Conservation (phyloP, 169 alveolate species). For the Besnoitia besnoiti region DNA sequence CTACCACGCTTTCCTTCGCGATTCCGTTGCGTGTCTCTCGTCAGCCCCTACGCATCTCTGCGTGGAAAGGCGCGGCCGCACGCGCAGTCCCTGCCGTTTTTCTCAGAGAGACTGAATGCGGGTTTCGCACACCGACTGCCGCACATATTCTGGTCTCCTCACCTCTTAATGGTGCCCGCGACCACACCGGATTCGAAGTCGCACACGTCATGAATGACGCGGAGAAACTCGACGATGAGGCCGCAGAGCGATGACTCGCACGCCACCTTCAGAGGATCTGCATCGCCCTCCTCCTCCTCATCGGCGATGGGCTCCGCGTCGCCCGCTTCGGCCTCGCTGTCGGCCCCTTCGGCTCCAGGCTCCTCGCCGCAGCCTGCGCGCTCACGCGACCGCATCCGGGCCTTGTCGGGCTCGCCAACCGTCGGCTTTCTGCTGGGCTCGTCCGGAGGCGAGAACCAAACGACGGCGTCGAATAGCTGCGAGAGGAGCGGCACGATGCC, state of each 20-base stretch:
- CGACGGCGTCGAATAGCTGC: not conserved
- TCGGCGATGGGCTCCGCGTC: not conserved
- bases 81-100: no score
- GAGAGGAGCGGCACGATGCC: constrained; percentile 40
- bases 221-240: constrained; percentile 36
- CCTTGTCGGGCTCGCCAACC: not conserved
- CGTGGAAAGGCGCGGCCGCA: no score
- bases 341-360: not conserved
- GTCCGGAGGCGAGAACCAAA: constrained; percentile 21
- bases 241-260: constrained; percentile 53
- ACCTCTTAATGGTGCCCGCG: not conserved
- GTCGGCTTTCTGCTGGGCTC: not conserved
- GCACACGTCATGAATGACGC: constrained; percentile 24
- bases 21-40: no score
- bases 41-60: no score
- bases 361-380: not conserved
- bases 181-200: constrained; percentile 32
- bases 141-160: not conserved
- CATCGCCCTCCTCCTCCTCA: not conserved
- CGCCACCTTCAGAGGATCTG: not conserved
- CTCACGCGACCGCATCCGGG: not conserved
- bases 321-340: not conserved
- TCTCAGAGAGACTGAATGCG: no score
- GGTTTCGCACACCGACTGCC: no score
- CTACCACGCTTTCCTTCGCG: no score